Evolutionary conservation across 1,284 basidiomycete species (phyloP).

Genomic region (Puccinia coronata): DNA sequence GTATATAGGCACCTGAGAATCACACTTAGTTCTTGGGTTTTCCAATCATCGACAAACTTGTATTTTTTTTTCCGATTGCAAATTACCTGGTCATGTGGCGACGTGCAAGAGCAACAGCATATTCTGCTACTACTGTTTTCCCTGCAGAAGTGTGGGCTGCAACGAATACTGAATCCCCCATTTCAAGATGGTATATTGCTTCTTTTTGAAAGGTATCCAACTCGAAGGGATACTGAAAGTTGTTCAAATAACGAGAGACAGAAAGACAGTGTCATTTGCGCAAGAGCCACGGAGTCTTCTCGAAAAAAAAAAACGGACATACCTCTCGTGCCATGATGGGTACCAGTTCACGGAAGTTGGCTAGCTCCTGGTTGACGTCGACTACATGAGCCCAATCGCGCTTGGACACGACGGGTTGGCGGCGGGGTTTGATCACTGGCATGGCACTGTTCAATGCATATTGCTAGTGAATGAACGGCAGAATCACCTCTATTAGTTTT

Average conservation of each 20-base stretch:
- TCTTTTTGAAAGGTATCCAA: conserved; percentile 93
- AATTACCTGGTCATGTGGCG: conserved; percentile 99
- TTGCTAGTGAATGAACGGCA: not conserved
- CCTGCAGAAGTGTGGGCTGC: conserved; percentile 99
- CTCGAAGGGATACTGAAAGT: conserved; percentile 73
- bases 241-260: not conserved
- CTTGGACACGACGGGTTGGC: conserved; percentile 62
- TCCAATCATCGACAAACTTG: not conserved
- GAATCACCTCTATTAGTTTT: not conserved
- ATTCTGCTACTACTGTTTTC: conserved; percentile 98
- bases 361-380: conserved; percentile 83
- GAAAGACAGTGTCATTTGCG: no score
- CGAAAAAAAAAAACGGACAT: not conserved
- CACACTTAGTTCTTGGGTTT: not conserved
- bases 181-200: conserved; percentile 95
- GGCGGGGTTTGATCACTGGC: conserved; percentile 15
- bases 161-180: conserved; percentile 97
- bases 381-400: conserved; percentile 98
- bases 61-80: no score
- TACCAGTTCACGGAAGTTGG: conserved; percentile 83
- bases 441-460: not conserved
- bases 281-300: not conserved
- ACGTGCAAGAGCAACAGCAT: conserved; percentile 91
- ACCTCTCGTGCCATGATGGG: conserved; percentile 73
- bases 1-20: conserved; percentile 89